Evolutionary conservation across 2,329 filamentous ascomycete genomes (phyloP).

Genomic region (Neonectria hederae): DNA sequence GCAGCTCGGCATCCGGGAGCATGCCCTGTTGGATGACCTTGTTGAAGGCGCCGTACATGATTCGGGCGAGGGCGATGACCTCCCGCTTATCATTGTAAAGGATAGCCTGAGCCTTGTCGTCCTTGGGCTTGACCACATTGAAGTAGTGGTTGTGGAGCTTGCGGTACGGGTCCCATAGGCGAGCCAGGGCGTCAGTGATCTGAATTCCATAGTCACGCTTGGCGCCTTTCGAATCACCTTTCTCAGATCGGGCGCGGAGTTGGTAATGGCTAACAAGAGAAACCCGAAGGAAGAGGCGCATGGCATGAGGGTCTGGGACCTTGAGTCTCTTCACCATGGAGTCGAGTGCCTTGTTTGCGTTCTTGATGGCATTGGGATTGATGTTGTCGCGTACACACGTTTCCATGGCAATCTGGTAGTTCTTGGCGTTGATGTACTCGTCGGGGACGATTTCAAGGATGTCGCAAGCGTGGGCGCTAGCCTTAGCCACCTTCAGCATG

Average conservation of each 20-base stretch:
- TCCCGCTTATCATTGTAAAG: slow-evolving; percentile 52
- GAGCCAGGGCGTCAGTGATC: slow-evolving; percentile 59
- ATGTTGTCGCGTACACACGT: slow-evolving; percentile 80
- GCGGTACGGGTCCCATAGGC: slow-evolving; percentile 61
- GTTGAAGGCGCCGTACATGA: slow-evolving; percentile 57
- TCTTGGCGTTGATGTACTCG: slow-evolving; percentile 56
- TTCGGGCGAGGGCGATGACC: slow-evolving; percentile 55
- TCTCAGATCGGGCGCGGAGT: slow-evolving; percentile 46
- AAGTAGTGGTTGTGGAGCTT: slow-evolving; percentile 50
- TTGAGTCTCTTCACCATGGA: slow-evolving; percentile 61
- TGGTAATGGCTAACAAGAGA: slow-evolving; percentile 59
- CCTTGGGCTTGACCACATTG: slow-evolving; percentile 37
- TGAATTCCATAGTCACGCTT: slow-evolving; percentile 60
- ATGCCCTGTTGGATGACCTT: slow-evolving; percentile 54
- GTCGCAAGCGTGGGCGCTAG: slow-evolving; percentile 68
- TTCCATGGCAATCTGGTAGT: slow-evolving; percentile 77
- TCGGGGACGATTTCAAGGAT: slow-evolving; percentile 66
- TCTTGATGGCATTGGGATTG: slow-evolving; percentile 73
- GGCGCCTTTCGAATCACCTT: slow-evolving; percentile 46
- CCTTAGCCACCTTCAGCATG: slow-evolving; percentile 71
- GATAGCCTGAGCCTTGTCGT: slow-evolving; percentile 37
- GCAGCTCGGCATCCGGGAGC: slow-evolving; percentile 47
- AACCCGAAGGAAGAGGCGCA: slow-evolving; percentile 66
- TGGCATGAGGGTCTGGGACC: slow-evolving; percentile 59
- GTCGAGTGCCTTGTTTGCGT: slow-evolving; percentile 72